Base-by-base conservation (phyloP, 2,329 filamentous ascomycete genomes). In the Penicillium freii region DNA sequence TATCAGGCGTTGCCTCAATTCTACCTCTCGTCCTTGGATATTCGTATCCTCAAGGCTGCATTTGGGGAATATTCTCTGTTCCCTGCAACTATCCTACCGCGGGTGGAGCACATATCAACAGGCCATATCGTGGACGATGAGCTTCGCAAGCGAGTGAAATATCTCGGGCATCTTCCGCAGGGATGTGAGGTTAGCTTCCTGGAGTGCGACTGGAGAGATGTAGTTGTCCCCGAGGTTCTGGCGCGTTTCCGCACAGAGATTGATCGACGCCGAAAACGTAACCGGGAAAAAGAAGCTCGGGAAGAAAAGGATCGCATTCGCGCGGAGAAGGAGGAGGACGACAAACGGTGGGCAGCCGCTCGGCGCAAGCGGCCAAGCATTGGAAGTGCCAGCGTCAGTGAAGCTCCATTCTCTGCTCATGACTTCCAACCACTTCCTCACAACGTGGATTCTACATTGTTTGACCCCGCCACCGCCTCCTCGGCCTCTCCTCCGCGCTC, bases 201-300 rank as follows among this genome's bases (percentile, higher is more conserved):
- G 1, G 92, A 97, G 75, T 97, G 92, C 69, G 92, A 97, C 72
- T 97, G 92, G 92, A 92, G 90, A 3, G 92, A 96, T 64, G 90
- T 94, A 38, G 90, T 97, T 5, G 82, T 86, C 3, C 81, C 86
- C 0, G 87, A 90, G 50, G 83, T 90, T 4, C 79, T 97, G n/a
- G 86, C 86, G 39, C 82, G 82, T 1, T 97, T 96, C 74, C 80
- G 82, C n/a, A 76, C 80, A 0, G 91, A 96, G 58, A 88, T 94
- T 52, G 89, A 90, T 62, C 83, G 84, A 56, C 83, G 92, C 52
- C 82, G 91, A 55, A 91, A 88, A 73, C 83, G 84, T 53, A 92
- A 95, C 66, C 81, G 82, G 6, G 92, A 96, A 64, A 96, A 96
- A 73, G 90, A 91, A 58, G 84, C 83, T 0, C 87, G 90, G 58